A percentile compares a stretch with the other conserved stretches of the same genome.
Conservation (phyloP, 257 asterid genomes). For the Nicotiana obtusifolia region DNA sequence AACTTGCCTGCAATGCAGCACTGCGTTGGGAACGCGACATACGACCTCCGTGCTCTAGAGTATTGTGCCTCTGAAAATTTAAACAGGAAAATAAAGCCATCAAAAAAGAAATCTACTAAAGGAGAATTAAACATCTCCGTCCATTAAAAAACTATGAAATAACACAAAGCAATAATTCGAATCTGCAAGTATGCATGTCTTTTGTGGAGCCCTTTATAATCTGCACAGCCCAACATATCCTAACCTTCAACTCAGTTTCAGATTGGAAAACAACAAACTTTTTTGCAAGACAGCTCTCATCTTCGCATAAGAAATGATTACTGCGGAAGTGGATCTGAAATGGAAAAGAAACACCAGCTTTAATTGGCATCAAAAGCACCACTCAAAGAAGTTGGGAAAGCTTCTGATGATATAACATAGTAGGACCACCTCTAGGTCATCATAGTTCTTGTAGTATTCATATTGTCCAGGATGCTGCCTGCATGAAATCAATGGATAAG, state of each 20-base stretch:
- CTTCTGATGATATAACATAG: not conserved
- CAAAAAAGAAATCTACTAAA: not conserved
- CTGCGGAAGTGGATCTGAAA: constrained; percentile 78
- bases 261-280: constrained; percentile 76
- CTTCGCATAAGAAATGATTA: constrained; percentile 88
- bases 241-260: constrained; percentile 87
- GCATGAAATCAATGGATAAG: constrained; percentile 20
- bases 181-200: not conserved
- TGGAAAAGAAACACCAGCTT: constrained; percentile 13
- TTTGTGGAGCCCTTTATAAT: not conserved
- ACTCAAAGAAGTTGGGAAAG: not conserved
- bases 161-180: not conserved
- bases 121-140: not conserved
- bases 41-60: constrained; percentile 87
- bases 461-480: constrained; percentile 96
- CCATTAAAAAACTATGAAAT: not conserved
- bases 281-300: constrained; percentile 77
- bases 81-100: constrained; percentile 13
- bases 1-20: constrained; percentile 93
- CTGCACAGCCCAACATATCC: constrained; percentile 3
- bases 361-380: not conserved
- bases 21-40: constrained; percentile 92
- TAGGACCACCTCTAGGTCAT: constrained; percentile 75
- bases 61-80: constrained; percentile 74
- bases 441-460: constrained; percentile 84